Conservation (phyloP, 164 flowering plant genomes). For the Kingdonia uniflora region DNA sequence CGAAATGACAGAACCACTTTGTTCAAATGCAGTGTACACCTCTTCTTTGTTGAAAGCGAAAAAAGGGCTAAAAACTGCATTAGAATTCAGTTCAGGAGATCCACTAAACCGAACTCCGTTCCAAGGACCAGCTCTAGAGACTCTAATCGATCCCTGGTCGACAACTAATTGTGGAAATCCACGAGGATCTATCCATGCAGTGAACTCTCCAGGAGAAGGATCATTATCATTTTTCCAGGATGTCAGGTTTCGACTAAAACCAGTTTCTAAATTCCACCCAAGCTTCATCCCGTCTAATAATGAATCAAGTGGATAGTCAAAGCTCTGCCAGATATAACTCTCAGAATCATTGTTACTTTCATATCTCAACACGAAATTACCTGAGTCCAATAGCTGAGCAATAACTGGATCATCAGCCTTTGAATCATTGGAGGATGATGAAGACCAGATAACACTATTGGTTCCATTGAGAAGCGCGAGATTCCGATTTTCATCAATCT, state of each 20-base stretch:
- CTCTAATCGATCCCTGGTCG: not conserved
- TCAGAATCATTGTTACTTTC: not conserved
- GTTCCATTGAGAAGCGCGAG: not conserved
- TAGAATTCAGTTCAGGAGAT: not conserved
- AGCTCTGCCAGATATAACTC: slow-evolving; percentile 29
- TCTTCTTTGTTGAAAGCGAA: slow-evolving; percentile 9
- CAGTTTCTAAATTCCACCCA: slow-evolving; percentile 17
- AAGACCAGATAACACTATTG: not conserved
- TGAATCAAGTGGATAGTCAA: slow-evolving; percentile 26
- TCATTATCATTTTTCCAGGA: slow-evolving; percentile 31
- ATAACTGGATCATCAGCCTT: not conserved
- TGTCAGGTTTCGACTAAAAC: slow-evolving; percentile 11
- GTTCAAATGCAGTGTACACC: slow-evolving; percentile 14
- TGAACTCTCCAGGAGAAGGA: slow-evolving; percentile 22
- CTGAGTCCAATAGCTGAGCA: slow-evolving; percentile 4
- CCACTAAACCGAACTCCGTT: slow-evolving; percentile 21
- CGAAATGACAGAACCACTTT: slow-evolving; percentile 4
- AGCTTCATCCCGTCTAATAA: slow-evolving; percentile 22
- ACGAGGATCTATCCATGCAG: slow-evolving; percentile 6
- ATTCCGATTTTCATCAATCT: not conserved
- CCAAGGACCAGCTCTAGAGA: slow-evolving; percentile 21
- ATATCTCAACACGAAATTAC: slow-evolving; percentile 4
- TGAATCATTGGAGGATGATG: not conserved
- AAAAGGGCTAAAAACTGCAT: slow-evolving; percentile 4
- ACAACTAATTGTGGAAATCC: slow-evolving; percentile 19